Evolutionary conservation across 2,329 filamentous ascomycete species (phyloP), one percentile per base, ranked within the genome.

Genomic region (Albifimbria verrucaria): DNA sequence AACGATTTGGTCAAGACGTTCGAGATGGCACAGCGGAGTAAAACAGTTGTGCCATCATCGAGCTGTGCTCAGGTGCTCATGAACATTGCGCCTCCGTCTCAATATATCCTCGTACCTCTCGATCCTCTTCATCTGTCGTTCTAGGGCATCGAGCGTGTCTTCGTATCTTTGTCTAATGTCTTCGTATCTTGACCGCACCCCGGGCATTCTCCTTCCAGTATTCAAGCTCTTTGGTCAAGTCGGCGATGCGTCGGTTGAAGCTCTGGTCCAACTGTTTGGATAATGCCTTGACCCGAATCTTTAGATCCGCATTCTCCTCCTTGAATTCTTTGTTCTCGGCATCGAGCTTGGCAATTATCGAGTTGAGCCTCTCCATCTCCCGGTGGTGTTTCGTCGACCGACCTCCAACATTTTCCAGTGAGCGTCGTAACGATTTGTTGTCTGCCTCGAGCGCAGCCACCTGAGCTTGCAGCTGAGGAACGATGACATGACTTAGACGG

Each of bases 391-490:
- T 67, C 47, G 60, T 58, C 2, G 68, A 62, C 49, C 61, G 55
- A 20, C 66, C 66, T n/a, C 66, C 60, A 2, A 61, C 59, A 24
- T 60, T 66, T 25, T 74, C 71, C 36, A 70, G 55, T 7, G 68
- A 65, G n/a, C 65, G 67, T 12, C 73, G 69, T 5, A 78, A 66
- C 7, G 66, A 62, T 17, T 66, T 62, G 56, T 77, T 77, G 26
- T 77, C 72, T 17, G 65, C 65, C 3, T 61, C 56, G 4, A 78
- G 68, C 10, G 62, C 56, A 28, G 60, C 62, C 50, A 75, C 64
- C 53, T 73, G 67, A n/a, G 61, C 62, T 54, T 72, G 65, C 2
- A 77, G 67, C 41, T 71, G 60, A 1, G 69, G 69, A 6, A 73
- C 58, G 53, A 68, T 63, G 54, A 64, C 61, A 22, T 65, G 61